These are phyloP conservation scores for Xylaria curta DNA, from an alignment of 495 filamentous ascomycete genomes.

Conservation along the genomic window DNA sequence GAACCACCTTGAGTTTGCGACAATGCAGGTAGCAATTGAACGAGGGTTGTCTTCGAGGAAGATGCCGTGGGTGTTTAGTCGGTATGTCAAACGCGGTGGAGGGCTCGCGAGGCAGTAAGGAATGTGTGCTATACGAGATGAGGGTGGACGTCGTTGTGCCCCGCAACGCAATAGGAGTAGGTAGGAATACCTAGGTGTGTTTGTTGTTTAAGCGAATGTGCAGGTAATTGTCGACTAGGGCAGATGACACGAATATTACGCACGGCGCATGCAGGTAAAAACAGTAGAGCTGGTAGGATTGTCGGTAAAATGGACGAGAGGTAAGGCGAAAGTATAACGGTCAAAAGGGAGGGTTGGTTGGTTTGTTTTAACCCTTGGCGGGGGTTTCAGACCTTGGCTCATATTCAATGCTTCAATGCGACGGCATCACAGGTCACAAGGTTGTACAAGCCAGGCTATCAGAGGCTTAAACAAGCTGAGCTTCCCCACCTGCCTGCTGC, in stretches of 20 bases:
- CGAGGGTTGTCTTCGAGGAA: too few species aligned
- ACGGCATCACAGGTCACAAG: constrained; percentile 7
- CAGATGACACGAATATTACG: background rate
- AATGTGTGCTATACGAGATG: background rate
- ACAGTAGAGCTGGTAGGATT: background rate
- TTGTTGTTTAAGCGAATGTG: background rate
- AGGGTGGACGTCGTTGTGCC: background rate
- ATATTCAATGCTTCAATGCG: constrained; percentile 11
- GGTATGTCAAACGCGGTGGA: background rate
- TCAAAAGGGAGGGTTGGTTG: constrained; percentile 6
- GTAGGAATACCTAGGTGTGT: background rate
- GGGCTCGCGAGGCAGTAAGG: background rate
- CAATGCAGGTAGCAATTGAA: background rate
- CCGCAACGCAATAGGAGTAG: background rate
- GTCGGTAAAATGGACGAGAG: background rate
- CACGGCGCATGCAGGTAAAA: constrained; percentile 9
- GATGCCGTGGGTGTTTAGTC: background rate
- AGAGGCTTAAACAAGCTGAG: background rate
- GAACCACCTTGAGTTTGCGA: background rate
- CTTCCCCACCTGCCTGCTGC: background rate
- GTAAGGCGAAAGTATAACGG: background rate
- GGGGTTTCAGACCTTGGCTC: constrained; percentile 22
- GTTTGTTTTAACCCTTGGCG: constrained; percentile 11
- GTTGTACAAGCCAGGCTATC: background rate
- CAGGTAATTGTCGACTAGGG: background rate